Evolutionary conservation across 2,329 filamentous ascomycete species (phyloP).

Genomic region (Teratosphaeria viscida): DNA sequence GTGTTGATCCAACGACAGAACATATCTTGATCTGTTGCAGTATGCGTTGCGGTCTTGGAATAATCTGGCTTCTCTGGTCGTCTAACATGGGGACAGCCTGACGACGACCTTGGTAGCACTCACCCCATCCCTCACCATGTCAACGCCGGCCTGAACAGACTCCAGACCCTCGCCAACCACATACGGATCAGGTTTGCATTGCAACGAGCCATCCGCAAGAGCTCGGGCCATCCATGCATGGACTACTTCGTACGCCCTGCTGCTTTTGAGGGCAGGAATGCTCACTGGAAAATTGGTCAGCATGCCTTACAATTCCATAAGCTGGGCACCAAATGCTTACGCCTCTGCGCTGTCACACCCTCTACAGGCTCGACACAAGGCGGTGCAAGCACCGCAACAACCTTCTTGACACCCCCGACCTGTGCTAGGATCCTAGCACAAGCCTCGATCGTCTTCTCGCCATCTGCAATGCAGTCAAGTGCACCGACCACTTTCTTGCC

Average conservation of each 20-base stretch:
- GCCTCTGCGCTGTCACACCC: slow-evolving; percentile 4
- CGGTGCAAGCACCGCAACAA: slow-evolving; percentile 5
- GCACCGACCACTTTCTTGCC: slow-evolving; percentile 3
- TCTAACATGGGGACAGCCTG: not conserved
- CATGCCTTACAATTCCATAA: not conserved
- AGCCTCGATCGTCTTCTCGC: slow-evolving; percentile 2
- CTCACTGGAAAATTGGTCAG: not conserved
- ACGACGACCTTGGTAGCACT: slow-evolving; percentile 15
- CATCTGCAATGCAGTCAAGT: slow-evolving; percentile 1
- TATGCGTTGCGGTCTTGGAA: not conserved
- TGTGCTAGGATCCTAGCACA: slow-evolving; percentile 2
- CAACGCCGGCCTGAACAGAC: slow-evolving; percentile 9
- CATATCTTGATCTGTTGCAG: too few relatives aligned
- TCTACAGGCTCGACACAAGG: slow-evolving; percentile 1
- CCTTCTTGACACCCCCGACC: slow-evolving; percentile 3
- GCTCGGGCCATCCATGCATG: slow-evolving; percentile 9
- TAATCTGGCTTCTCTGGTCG: not conserved
- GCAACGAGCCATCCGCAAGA: slow-evolving; percentile 6
- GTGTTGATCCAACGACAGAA: not conserved
- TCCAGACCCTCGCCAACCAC: slow-evolving; percentile 12
- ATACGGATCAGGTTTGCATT: slow-evolving; percentile 8
- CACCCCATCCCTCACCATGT: slow-evolving; percentile 10
- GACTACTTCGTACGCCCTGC: slow-evolving; percentile 3
- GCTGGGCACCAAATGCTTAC: not conserved
- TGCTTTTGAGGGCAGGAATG: slow-evolving; percentile 5